Percentiles rank a stretch among this genome's conserved stretches.
These are phyloP conservation scores for Saccharomycopsis crataegensis DNA, from an alignment of 1,139 yeast genomes.

Conservation along the genomic window DNA sequence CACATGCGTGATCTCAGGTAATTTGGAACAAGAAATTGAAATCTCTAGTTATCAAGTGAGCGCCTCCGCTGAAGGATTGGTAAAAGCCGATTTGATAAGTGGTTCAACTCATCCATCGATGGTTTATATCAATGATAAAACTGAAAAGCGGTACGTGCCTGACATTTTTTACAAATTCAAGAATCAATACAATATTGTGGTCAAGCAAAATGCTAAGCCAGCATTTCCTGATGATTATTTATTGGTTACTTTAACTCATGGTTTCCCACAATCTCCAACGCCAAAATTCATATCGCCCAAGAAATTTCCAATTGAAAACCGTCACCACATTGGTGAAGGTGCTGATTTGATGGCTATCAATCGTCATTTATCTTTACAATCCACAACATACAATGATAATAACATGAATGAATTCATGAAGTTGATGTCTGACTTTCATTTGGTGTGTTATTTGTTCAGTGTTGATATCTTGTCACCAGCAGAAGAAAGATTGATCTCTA, in stretches of 20 bases:
- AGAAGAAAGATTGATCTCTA: constrained; percentile 44
- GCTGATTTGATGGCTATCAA: constrained; percentile 55
- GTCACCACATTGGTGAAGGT: constrained; percentile 65
- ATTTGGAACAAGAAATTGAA: constrained; percentile 79
- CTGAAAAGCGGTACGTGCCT: constrained; percentile 76
- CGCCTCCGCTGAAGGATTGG: constrained; percentile 78
- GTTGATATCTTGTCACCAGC: constrained; percentile 45
- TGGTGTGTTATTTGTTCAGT: constrained; percentile 48
- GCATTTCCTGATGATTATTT: constrained; percentile 94
- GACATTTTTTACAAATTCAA: constrained; percentile 80
- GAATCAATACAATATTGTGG: constrained; percentile 84
- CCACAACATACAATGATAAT: constrained; percentile 27
- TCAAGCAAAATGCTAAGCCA: constrained; percentile 86
- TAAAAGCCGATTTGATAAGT: constrained; percentile 74
- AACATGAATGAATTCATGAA: constrained; percentile 35
- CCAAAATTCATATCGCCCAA: constrained; percentile 30
- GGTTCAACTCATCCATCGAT: constrained; percentile 90
- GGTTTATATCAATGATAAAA: constrained; percentile 71
- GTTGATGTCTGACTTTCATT: constrained; percentile 63
- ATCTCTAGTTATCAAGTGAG: constrained; percentile 89
- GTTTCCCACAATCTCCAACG: constrained; percentile 54
- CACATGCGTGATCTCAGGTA: constrained; percentile 90
- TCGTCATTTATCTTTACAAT: constrained; percentile 38
- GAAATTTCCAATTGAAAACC: constrained; percentile 67
- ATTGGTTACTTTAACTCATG: constrained; percentile 83